Conservation (phyloP, 2,329 filamentous ascomycete genomes). For the Hortaea sp. region DNA sequence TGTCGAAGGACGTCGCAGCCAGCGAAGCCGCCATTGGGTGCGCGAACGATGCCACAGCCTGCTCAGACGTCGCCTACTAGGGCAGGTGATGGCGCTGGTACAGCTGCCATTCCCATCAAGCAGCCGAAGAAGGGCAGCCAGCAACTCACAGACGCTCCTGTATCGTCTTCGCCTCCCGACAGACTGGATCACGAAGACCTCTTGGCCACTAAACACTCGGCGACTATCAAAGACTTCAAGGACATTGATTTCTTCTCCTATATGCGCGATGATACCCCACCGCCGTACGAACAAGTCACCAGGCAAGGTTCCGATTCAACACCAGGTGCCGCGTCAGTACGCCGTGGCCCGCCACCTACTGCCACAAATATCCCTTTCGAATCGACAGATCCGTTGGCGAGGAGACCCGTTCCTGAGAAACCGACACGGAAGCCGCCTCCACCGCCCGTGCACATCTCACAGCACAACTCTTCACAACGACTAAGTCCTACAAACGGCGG, state of each 20-base stretch:
- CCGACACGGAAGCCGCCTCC: constrained; percentile 24
- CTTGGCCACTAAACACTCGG: constrained; percentile 7
- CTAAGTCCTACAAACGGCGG: constrained; percentile 9
- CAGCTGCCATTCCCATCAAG: neutral
- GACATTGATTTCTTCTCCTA: constrained; percentile 18
- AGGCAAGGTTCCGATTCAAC: constrained; percentile 1
- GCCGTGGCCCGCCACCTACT: constrained; percentile 1
- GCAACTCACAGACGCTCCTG: constrained; percentile 10
- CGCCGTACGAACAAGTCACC: constrained; percentile 5
- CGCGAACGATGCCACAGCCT: neutral
- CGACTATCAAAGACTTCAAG: constrained; percentile 15
- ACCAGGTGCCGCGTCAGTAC: too few relatives aligned
- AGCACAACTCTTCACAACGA: constrained; percentile 14
- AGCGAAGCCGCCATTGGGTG: neutral
- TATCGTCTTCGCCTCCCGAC: constrained; percentile 18
- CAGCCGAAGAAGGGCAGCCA: neutral
- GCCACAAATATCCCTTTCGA: neutral
- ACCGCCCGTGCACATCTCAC: constrained; percentile 16
- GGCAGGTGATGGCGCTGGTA: neutral
- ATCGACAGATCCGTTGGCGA: constrained; percentile 4
- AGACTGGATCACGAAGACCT: constrained; percentile 3
- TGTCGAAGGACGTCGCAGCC: constrained; percentile 11
- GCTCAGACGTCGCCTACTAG: neutral
- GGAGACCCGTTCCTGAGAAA: constrained; percentile 17
- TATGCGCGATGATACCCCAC: constrained; percentile 14